Evolutionary conservation across 2,329 filamentous ascomycete species (phyloP).

Genomic region (Talaromyces verruculosus): DNA sequence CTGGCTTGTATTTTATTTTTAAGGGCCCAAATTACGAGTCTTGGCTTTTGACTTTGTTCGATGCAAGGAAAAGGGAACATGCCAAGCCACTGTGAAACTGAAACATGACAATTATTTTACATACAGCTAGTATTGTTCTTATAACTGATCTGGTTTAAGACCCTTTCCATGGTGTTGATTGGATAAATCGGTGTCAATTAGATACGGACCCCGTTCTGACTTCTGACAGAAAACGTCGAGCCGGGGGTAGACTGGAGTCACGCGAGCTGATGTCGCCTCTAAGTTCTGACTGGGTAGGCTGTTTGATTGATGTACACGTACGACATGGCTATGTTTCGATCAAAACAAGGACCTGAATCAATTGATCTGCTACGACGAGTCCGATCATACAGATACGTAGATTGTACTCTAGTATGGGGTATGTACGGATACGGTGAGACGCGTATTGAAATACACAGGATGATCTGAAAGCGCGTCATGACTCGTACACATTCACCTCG

Average conservation of each 20-base stretch:
- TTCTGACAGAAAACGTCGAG: constrained; percentile 3
- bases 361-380: not conserved
- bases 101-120: not conserved
- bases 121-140: not conserved
- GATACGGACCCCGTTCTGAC: not conserved
- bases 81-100: not conserved
- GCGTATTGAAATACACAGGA: not conserved
- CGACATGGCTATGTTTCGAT: not conserved
- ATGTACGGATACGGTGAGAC: not conserved
- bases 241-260: not conserved
- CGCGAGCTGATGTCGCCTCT: not conserved
- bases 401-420: not conserved
- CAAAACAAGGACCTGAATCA: not conserved
- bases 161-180: not conserved
- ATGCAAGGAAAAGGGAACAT: not conserved
- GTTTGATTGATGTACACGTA: not conserved
- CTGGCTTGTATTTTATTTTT: not conserved
- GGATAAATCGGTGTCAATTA: not conserved
- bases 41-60: not conserved
- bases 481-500: not conserved
- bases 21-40: not conserved
- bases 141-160: not conserved
- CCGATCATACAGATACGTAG: not conserved
- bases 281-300: not conserved
- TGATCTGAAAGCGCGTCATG: not conserved